These are phyloP conservation scores for Pezicula rhizophila DNA, from an alignment of 2,329 filamentous ascomycete genomes.

Conservation along the genomic window DNA sequence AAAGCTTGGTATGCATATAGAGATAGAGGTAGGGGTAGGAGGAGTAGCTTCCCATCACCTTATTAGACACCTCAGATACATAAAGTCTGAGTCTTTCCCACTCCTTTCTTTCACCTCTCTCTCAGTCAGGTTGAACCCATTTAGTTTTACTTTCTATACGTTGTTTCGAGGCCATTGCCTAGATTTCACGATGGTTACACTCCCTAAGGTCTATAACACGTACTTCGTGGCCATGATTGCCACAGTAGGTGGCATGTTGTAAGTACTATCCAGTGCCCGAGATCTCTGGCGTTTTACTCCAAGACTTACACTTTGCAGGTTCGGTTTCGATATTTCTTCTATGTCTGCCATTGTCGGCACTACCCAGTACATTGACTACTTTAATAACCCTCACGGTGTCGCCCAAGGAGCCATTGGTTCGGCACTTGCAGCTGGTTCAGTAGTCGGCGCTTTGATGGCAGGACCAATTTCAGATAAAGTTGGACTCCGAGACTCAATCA, in stretches of 20 bases:
- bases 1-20: background rate
- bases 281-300: background rate
- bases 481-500: constrained; percentile 39
- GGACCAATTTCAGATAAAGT: constrained; percentile 39
- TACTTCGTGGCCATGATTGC: constrained; percentile 31
- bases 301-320: constrained; percentile 24
- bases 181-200: constrained; percentile 3
- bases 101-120: background rate
- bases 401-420: constrained; percentile 40
- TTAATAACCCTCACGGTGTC: constrained; percentile 38
- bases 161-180: constrained; percentile 4
- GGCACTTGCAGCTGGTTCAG: constrained; percentile 42
- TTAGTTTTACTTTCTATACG: background rate
- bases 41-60: background rate
- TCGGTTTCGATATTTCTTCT: constrained; percentile 51
- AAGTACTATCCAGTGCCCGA: constrained; percentile 10
- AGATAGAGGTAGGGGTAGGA: background rate
- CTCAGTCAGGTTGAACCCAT: background rate
- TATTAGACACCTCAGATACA: background rate
- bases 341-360: constrained; percentile 48
- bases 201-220: constrained; percentile 15
- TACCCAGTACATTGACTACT: constrained; percentile 42
- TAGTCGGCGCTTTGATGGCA: constrained; percentile 40
- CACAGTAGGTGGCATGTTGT: constrained; percentile 45
- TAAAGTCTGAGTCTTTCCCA: background rate